Percentiles rank a stretch among this genome's conserved stretches.
phyloP scores from a whole-genome alignment of 108 stramenopile genomes.

The Skeletonema marinoi region DNA sequence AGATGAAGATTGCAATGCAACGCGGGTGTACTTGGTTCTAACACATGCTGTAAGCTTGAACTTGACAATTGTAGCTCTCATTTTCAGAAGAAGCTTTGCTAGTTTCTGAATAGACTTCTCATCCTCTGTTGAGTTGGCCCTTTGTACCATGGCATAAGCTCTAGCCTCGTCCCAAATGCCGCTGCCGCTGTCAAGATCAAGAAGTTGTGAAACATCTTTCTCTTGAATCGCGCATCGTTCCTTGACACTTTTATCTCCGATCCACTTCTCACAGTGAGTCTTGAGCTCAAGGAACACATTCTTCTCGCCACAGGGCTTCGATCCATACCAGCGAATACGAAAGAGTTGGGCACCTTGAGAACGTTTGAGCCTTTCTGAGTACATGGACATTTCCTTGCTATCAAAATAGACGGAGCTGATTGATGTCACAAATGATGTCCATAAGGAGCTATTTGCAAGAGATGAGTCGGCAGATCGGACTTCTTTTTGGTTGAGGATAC shows the following conservation, averaged over 20 bases:
- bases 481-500: background rate
- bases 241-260: conserved; percentile 41
- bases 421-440: conserved; percentile 30
- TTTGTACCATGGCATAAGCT: conserved; percentile 11
- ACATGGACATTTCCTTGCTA: conserved; percentile 37
- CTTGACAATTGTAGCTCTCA: conserved; percentile 28
- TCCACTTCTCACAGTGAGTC: conserved; percentile 52
- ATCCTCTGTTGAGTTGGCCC: conserved; percentile 9
- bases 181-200: background rate
- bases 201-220: conserved; percentile 11
- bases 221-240: conserved; percentile 34
- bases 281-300: conserved; percentile 43
- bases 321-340: conserved; percentile 48
- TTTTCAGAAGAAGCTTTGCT: conserved; percentile 22
- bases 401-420: conserved; percentile 53
- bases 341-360: conserved; percentile 41
- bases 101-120: conserved; percentile 9
- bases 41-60: conserved; percentile 41
- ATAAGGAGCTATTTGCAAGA: conserved; percentile 13
- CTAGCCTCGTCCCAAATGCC: conserved; percentile 5
- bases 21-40: conserved; percentile 27
- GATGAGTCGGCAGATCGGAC: background rate
- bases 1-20: conserved; percentile 37
- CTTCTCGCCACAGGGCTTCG: conserved; percentile 28
- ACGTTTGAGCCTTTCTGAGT: conserved; percentile 32